These are phyloP conservation scores for Leccinum rimulosum DNA, from an alignment of 768 basidiomycete species.

Conservation along the genomic window DNA sequence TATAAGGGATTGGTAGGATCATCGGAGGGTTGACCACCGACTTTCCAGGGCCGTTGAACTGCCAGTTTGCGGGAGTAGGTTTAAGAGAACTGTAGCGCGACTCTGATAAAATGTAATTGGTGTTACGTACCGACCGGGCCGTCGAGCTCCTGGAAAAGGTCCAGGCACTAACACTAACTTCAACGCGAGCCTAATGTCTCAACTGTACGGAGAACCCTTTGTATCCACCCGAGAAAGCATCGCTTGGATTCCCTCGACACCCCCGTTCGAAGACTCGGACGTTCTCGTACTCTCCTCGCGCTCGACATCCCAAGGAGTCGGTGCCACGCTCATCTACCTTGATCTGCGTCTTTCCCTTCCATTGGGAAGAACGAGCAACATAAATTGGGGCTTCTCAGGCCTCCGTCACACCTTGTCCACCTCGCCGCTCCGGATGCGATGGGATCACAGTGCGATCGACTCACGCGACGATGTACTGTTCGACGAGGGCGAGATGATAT, in stretches of 20 bases:
- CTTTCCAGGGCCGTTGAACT: no score
- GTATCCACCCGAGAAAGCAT: constrained; percentile 23
- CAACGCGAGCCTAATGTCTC: background rate
- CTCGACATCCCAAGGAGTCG: constrained; percentile 18
- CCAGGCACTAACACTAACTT: no score
- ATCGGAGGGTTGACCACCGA: no score
- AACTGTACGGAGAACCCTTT: constrained; percentile 18
- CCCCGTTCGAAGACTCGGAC: constrained; percentile 24
- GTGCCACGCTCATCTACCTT: constrained; percentile 21
- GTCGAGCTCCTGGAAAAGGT: no score
- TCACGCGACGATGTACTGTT: constrained; percentile 10
- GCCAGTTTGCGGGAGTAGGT: no score
- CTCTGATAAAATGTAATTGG: no score
- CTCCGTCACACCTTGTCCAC: constrained; percentile 22
- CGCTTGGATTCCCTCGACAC: constrained; percentile 18
- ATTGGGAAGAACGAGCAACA: constrained; percentile 11
- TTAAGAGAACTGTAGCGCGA: no score
- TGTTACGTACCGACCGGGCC: no score
- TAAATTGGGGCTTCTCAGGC: constrained; percentile 26
- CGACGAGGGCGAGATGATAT: constrained; percentile 21
- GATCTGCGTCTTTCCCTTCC: constrained; percentile 28
- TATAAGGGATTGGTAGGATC: no score
- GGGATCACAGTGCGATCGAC: constrained; percentile 23
- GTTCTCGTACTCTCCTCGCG: constrained; percentile 31
- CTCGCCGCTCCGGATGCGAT: constrained; percentile 14